Evolutionary conservation across 2,329 filamentous ascomycete genomes (phyloP).

Genomic region (Westerdykella ornata): DNA sequence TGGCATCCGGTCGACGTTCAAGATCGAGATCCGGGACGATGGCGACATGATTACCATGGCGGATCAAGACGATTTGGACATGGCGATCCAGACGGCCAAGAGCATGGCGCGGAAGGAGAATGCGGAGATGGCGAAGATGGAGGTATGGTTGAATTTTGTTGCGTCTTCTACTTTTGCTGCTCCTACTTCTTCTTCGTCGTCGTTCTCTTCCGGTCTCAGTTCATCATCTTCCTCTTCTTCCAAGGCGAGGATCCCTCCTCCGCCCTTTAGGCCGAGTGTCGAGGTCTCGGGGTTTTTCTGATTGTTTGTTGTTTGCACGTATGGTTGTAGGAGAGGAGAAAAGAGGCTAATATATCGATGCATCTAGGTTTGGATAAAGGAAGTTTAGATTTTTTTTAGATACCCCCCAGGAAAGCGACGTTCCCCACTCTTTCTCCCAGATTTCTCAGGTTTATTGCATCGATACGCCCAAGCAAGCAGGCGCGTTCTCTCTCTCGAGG

Average conservation of each 20-base stretch:
- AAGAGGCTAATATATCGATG: slow-evolving; percentile 11
- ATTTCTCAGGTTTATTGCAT: slow-evolving; percentile 3
- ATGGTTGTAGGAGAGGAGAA: neutral
- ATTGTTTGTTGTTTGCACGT: neutral
- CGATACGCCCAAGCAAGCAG: slow-evolving; percentile 1
- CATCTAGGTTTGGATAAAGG: slow-evolving; percentile 41
- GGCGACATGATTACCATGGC: slow-evolving; percentile 96
- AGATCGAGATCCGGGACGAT: slow-evolving; percentile 83
- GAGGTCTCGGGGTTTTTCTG: slow-evolving; percentile 7
- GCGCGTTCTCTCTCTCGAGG: slow-evolving; percentile 3
- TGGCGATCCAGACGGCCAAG: slow-evolving; percentile 68
- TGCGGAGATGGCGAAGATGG: slow-evolving; percentile 84
- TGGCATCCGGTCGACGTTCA: slow-evolving; percentile 67
- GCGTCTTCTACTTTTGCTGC: neutral
- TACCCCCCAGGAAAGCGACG: slow-evolving; percentile 26
- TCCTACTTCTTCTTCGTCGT: slow-evolving; percentile 34
- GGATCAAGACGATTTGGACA: slow-evolving; percentile 91
- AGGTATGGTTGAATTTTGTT: slow-evolving; percentile 57
- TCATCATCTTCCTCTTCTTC: too few relatives aligned
- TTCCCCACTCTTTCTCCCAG: slow-evolving; percentile 12
- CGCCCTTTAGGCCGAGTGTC: slow-evolving; percentile 11
- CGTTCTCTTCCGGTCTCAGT: too few relatives aligned
- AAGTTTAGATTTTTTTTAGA: slow-evolving; percentile 40
- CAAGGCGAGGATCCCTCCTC: too few relatives aligned
- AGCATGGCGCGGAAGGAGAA: slow-evolving; percentile 64